phyloP scores from a whole-genome alignment of 2,329 filamentous ascomycete genomes.

The Pseudocercospora fijiensis region DNA sequence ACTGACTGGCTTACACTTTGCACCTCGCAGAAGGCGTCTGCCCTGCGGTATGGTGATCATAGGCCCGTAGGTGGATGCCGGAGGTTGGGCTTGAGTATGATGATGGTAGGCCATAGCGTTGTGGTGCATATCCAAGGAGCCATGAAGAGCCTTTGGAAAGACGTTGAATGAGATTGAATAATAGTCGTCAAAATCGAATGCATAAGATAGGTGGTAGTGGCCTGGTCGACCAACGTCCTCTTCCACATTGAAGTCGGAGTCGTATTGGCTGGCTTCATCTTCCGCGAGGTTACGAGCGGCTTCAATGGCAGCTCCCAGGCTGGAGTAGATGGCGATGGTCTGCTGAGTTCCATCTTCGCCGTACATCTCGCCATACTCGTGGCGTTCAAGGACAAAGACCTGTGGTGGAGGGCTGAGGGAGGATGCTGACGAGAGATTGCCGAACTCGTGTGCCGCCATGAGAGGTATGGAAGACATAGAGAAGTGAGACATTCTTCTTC shows the following conservation, averaged over 20 bases:
- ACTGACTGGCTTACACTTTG: background rate
- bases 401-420: background rate
- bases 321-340: background rate
- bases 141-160: no score
- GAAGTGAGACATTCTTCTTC: no score
- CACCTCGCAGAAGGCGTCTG: background rate
- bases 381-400: background rate
- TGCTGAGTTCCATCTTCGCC: background rate
- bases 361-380: background rate
- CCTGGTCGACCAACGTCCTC: background rate
- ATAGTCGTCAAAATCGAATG: no score
- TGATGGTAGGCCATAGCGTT: no score
- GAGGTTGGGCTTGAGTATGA: no score
- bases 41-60: constrained; percentile 6
- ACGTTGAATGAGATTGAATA: no score
- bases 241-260: background rate
- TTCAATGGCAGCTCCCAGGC: background rate
- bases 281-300: background rate
- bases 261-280: background rate
- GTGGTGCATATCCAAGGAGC: no score
- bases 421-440: background rate
- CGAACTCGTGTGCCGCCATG: background rate
- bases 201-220: no score
- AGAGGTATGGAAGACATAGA: no score
- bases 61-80: background rate